These are phyloP conservation scores for Sporisorium sorghi DNA, from an alignment of 1,284 basidiomycete species.

Conservation along the genomic window DNA sequence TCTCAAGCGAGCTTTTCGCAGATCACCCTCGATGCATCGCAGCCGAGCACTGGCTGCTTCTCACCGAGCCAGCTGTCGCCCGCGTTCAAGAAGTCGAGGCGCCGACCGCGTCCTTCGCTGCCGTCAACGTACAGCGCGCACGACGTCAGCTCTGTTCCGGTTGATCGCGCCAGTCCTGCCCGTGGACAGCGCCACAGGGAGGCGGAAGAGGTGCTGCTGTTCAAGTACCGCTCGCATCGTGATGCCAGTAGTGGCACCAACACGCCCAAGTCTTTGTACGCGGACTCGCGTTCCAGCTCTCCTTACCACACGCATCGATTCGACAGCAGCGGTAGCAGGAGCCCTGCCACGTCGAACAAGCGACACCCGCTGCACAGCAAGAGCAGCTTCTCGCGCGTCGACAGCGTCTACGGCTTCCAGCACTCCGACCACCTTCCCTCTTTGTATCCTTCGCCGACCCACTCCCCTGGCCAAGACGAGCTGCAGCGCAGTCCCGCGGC, in stretches of 20 bases:
- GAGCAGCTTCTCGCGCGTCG: not conserved
- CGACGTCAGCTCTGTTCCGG: constrained; percentile 5
- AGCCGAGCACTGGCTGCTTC: not conserved
- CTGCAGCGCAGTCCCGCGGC: not conserved
- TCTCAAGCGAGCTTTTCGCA: not conserved
- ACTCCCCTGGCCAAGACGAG: not conserved
- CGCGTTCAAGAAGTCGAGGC: not conserved
- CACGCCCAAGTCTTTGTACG: not conserved
- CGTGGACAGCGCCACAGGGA: not conserved
- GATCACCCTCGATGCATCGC: not conserved
- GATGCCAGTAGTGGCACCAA: not conserved
- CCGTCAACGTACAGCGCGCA: constrained; percentile 6
- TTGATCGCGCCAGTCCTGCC: not conserved
- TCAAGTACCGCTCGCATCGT: not conserved
- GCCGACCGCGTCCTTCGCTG: not conserved
- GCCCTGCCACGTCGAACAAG: not conserved
- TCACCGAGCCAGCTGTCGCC: not conserved
- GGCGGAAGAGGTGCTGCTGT: not conserved
- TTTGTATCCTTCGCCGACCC: not conserved
- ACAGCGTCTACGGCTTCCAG: constrained; percentile 4
- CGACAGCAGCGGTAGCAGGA: constrained; percentile 2
- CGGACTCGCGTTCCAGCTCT: not conserved
- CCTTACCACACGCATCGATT: not conserved
- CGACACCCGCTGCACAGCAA: constrained; percentile 5
- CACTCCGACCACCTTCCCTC: not conserved